Conservation (phyloP, 2,329 filamentous ascomycete genomes). For the Ophiocordyceps robertsii region DNA sequence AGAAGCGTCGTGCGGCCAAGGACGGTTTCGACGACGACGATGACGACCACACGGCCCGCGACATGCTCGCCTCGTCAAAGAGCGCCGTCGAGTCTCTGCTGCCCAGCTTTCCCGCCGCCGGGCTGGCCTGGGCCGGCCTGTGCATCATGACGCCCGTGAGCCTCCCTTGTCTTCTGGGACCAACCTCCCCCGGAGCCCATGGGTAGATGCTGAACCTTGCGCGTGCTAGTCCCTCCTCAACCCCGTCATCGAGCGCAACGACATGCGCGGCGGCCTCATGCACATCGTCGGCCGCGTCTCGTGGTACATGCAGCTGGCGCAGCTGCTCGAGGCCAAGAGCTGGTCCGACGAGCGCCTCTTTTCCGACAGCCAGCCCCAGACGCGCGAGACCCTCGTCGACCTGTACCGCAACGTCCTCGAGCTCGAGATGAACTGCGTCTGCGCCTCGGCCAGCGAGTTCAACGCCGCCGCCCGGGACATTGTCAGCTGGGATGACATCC, state of each 20-base stretch:
- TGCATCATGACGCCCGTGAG: constrained; percentile 23
- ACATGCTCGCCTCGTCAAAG: constrained; percentile 14
- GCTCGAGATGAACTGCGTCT: constrained; percentile 26
- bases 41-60: constrained; percentile 12
- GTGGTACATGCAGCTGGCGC: constrained; percentile 20
- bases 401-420: constrained; percentile 20
- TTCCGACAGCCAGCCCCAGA: constrained; percentile 7
- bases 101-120: constrained; percentile 13
- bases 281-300: constrained; percentile 18
- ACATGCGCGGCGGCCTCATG: constrained; percentile 15
- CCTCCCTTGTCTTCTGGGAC: not conserved
- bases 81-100: constrained; percentile 12
- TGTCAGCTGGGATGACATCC: constrained; percentile 19
- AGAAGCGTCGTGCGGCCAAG: constrained; percentile 14
- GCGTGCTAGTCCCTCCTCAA: constrained; percentile 18
- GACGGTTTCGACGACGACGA: constrained; percentile 11
- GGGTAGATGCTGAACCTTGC: not conserved
- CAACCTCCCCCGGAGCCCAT: not conserved
- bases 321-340: constrained; percentile 10
- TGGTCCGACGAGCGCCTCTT: constrained; percentile 12
- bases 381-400: constrained; percentile 11
- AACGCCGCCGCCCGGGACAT: constrained; percentile 22
- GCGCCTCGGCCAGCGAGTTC: constrained; percentile 22
- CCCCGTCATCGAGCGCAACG: constrained; percentile 17
- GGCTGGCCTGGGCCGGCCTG: constrained; percentile 21